Conservation (phyloP, 176 grass and related monocot species). For the Sorghum bicolor region Sorghum_bicolor_NCBIv3 NC_012872.2:4768001-4768500, state of each 20-base stretch:
- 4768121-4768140: neutral
- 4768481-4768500: conserved; percentile 7
- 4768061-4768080: neutral
- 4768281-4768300: conserved; percentile 24
- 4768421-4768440: conserved; percentile 45
- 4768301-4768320: conserved; percentile 47
- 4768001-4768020: conserved; percentile 63
- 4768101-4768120: conserved; percentile 1
- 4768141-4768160: neutral
- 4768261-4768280: conserved; percentile 8
- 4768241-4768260: neutral
- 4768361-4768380: conserved; percentile 18
- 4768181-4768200: conserved; percentile 23
- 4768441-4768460: conserved; percentile 36
- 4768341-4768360: conserved; percentile 30
- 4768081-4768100: neutral
- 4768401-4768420: conserved; percentile 55
- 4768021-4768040: conserved; percentile 71
- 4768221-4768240: neutral
- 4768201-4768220: neutral
- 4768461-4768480: conserved; percentile 44
- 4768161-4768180: neutral
- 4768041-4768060: conserved; percentile 64
- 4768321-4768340: conserved; percentile 51
- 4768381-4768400: conserved; percentile 55